Evolutionary conservation across 164 flowering plant genomes (phyloP), one percentile per base, ranked within the genome.

Genomic region (Cinnamomum chago): DNA sequence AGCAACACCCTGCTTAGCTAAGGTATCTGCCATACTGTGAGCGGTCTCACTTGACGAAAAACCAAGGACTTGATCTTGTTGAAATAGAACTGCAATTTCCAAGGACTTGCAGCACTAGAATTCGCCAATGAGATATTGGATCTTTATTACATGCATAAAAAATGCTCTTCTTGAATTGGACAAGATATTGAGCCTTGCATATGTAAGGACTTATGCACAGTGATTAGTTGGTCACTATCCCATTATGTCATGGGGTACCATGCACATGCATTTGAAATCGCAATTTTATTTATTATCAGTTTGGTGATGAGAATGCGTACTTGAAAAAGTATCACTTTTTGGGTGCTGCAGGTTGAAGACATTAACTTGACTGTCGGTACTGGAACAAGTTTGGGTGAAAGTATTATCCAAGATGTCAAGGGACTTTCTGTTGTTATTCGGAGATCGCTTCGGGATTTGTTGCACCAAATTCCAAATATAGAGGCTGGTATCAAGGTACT

Each of bases 361-460:
- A 90, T 95, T 81, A 89, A 91, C 79, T 81, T 95, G 75, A 90
- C 86, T 81, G 90, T 95, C 79, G 99, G 95, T 52, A 83, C 83
- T 70, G 94, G 92, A 72, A 70, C 76, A 23, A 87, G 85, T 40
- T 71, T 86, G 58, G 89, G 97, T 79, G 96, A 88, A 79, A 93
- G 90, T 82, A 92, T 95, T 80, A 90, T 95, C 77, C 85, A 89
- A 72, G 92, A 93, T 83, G 94, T 95, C 55, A 89, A 87, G 76
- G 99, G 98, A 65, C 82, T 93, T 73, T 92, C 99, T 62, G 75
- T 95, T 76, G 84, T 88, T 72, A 84, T 95, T 74, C 86, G 76
- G 72, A 88, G 99, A 84, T 85, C 98, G 68, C 95, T 95, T 66
- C 88, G 99, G 47, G 99, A 95, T 75, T 83, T 95, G 83, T 78